A percentile compares a stretch with the other conserved stretches of the same genome.
These are phyloP conservation scores for Scytalidium sp. DNA, from an alignment of 2,329 filamentous ascomycete species.

Conservation along the genomic window DNA sequence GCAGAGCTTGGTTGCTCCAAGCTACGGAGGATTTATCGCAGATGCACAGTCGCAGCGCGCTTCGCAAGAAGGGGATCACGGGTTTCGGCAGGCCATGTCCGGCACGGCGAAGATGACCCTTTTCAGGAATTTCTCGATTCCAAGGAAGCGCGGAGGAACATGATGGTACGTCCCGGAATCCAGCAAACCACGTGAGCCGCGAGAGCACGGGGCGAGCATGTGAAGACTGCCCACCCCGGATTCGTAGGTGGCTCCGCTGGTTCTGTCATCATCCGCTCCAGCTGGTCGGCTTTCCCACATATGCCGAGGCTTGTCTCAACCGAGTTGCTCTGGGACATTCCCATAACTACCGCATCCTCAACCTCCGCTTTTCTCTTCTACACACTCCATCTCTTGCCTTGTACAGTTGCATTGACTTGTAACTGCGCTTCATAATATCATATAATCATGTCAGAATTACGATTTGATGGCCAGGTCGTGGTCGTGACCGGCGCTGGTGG, in stretches of 20 bases:
- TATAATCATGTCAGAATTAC: constrained; percentile 56
- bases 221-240: background rate
- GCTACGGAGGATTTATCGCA: no score
- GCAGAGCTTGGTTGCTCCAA: no score
- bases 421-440: constrained; percentile 7
- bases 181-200: background rate
- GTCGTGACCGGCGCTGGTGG: constrained; percentile 85
- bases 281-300: background rate
- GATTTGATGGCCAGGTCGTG: constrained; percentile 85
- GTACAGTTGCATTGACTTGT: background rate
- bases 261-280: background rate
- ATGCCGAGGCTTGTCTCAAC: background rate
- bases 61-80: no score
- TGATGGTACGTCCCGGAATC: no score
- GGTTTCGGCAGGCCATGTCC: no score
- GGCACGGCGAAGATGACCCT: no score
- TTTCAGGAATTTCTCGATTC: no score
- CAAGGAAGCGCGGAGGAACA: no score
- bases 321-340: background rate
- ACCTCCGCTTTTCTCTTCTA: background rate
- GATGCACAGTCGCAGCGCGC: no score
- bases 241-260: background rate
- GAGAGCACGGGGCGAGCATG: background rate
- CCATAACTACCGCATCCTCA: background rate
- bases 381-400: background rate